phyloP scores from a whole-genome alignment of 192 early-diverging fungal genomes.

The Podila verticillata region DNA sequence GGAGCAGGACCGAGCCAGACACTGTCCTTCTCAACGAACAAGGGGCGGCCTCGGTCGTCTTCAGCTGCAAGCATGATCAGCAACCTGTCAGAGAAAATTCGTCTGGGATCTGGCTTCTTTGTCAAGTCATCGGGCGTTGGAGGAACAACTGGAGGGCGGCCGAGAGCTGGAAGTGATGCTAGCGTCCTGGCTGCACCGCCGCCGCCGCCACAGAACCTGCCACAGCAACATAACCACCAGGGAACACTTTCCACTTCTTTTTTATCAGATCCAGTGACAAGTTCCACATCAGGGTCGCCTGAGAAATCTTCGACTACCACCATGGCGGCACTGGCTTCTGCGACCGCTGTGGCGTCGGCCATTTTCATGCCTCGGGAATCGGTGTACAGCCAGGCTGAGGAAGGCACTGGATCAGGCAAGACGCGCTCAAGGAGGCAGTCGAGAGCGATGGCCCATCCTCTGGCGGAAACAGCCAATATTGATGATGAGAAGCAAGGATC shows the following conservation, averaged over 20 bases:
- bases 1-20: background rate
- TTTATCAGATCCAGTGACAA: background rate
- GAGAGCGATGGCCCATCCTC: conserved; percentile 1
- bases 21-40: background rate
- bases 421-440: background rate
- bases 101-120: conserved; percentile 7
- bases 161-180: conserved; percentile 34
- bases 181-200: background rate
- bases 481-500: conserved; percentile 3
- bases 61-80: conserved; percentile 39
- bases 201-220: background rate
- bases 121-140: background rate
- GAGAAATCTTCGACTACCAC: conserved; percentile 6
- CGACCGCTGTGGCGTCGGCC: conserved; percentile 25
- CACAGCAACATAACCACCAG: background rate
- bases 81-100: conserved; percentile 35
- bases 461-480: conserved; percentile 11
- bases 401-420: background rate
- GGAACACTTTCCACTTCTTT: background rate
- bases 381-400: conserved; percentile 1
- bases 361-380: conserved; percentile 23
- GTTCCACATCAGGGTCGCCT: background rate
- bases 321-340: conserved; percentile 25
- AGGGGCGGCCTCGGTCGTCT: conserved; percentile 28
- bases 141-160: background rate